These are phyloP conservation scores for Pochonia chlamydosporia DNA, from an alignment of 2,329 filamentous ascomycete species.

Conservation along the genomic window DNA sequence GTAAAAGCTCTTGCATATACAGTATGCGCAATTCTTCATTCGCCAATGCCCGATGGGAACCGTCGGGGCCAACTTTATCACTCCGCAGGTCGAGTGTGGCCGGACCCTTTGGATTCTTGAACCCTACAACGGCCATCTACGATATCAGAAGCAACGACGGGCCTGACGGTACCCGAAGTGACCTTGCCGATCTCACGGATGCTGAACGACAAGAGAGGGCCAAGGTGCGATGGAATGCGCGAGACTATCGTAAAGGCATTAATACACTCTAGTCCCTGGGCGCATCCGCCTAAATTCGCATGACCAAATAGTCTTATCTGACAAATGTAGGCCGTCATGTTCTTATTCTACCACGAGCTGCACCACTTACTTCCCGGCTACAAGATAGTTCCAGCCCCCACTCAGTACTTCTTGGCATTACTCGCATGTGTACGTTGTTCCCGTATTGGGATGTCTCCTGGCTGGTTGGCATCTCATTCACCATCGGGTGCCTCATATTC, in stretches of 20 bases:
- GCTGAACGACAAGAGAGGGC: slow-evolving; percentile 6
- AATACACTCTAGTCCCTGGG: neutral
- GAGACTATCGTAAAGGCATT: slow-evolving; percentile 11
- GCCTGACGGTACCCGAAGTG: neutral
- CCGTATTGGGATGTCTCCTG: slow-evolving; percentile 18
- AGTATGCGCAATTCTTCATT: slow-evolving; percentile 7
- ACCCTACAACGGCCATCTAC: slow-evolving; percentile 12
- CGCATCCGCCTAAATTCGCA: neutral
- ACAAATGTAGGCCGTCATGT: slow-evolving; percentile 9
- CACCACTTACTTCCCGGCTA: slow-evolving; percentile 10
- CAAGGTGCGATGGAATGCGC: slow-evolving; percentile 12
- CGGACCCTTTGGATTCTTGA: slow-evolving; percentile 11
- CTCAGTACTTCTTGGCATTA: slow-evolving; percentile 9
- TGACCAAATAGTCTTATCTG: neutral
- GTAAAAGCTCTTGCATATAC: no score
- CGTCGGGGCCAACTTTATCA: slow-evolving; percentile 8
- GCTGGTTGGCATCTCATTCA: slow-evolving; percentile 14
- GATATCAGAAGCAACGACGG: slow-evolving; percentile 8
- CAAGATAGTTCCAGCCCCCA: neutral
- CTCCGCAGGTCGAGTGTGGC: slow-evolving; percentile 12
- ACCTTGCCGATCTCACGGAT: slow-evolving; percentile 1
- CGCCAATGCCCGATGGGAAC: slow-evolving; percentile 8
- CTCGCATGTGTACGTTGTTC: slow-evolving; percentile 14
- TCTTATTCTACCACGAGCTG: slow-evolving; percentile 10
- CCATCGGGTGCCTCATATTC: slow-evolving; percentile 15